A percentile compares a stretch with the other conserved stretches of the same genome.
Conservation (phyloP, 2,329 filamentous ascomycete species). For the Hypoxylon sp. region DNA sequence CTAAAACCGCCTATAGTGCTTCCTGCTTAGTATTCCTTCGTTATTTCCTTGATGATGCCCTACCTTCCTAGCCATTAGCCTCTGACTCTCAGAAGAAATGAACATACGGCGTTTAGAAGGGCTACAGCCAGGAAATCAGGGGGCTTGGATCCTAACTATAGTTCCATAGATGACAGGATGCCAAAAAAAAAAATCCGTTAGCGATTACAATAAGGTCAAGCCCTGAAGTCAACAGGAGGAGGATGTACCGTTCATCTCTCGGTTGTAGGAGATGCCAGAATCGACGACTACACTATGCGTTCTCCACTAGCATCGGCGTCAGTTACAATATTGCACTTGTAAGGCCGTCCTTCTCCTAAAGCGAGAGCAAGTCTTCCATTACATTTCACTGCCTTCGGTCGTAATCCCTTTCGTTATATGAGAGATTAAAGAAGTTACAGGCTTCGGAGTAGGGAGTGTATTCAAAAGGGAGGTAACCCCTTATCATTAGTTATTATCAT, state of each 20-base stretch:
- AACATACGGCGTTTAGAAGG: no score
- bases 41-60: background rate
- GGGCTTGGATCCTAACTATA: no score
- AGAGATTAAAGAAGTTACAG: background rate
- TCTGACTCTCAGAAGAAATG: no score
- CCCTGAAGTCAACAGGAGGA: background rate
- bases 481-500: no score
- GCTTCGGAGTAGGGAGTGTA: background rate
- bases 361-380: no score
- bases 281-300: background rate
- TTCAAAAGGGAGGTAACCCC: background rate
- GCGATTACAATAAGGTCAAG: no score
- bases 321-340: no score
- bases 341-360: no score
- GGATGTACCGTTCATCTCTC: background rate
- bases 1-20: background rate
- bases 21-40: background rate
- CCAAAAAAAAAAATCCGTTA: background rate
- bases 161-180: background rate
- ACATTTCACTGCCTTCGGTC: no score
- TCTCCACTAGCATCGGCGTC: background rate
- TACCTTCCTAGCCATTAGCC: background rate
- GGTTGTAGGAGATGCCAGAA: background rate
- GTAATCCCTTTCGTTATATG: no score
- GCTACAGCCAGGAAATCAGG: no score